A percentile compares a stretch with the other conserved stretches of the same genome.
Conservation (phyloP, 1,284 basidiomycete species). For the Leccinum subfulvum region DNA sequence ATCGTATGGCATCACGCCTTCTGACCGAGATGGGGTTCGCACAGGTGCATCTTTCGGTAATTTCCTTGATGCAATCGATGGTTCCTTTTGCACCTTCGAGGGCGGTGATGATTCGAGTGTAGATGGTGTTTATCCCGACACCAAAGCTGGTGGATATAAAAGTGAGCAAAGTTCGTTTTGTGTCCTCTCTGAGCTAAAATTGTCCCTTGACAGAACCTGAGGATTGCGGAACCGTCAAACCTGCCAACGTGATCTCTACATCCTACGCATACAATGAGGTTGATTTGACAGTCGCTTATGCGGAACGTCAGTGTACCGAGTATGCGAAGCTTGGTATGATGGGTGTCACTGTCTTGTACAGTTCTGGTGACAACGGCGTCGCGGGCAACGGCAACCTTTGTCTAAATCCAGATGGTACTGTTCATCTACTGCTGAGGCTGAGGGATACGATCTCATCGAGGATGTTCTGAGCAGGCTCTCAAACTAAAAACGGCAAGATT, state of each 20-base stretch:
- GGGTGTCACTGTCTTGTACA: constrained; percentile 50
- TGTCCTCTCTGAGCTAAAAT: constrained; percentile 4
- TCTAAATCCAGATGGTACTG: constrained; percentile 40
- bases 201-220: constrained; percentile 27
- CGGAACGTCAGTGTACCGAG: constrained; percentile 53
- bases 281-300: constrained; percentile 44
- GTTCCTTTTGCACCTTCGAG: constrained; percentile 56
- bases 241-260: constrained; percentile 53
- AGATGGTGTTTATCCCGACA: constrained; percentile 56
- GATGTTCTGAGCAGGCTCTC: constrained; percentile 10
- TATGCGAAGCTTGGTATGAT: constrained; percentile 51
- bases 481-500: constrained; percentile 25
- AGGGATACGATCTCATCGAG: neutral
- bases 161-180: constrained; percentile 12
- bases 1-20: neutral
- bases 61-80: constrained; percentile 47
- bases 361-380: constrained; percentile 53
- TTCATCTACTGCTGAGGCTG: neutral
- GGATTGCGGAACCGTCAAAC: constrained; percentile 51
- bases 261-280: constrained; percentile 54
- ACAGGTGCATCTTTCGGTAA: constrained; percentile 47
- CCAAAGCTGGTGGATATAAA: constrained; percentile 41
- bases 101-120: constrained; percentile 55
- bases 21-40: neutral
- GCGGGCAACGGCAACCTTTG: constrained; percentile 42